Evolutionary conservation across 139 green algal species (phyloP).

Genomic region (Picochlorum sp.): DNA sequence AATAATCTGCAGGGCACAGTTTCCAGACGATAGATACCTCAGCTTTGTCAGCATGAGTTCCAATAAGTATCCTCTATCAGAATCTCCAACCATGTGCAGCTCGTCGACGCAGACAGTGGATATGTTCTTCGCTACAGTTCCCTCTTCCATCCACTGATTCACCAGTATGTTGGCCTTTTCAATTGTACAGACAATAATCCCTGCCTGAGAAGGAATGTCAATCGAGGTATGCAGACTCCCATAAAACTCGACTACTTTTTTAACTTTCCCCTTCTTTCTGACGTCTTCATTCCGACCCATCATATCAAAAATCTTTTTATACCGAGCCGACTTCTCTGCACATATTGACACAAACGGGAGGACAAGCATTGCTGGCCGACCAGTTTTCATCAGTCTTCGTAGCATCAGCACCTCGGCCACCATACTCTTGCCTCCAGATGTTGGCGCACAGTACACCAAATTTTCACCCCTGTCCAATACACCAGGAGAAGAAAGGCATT

Average conservation of each 20-base stretch:
- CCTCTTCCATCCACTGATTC: conserved; percentile 35
- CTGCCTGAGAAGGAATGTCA: conserved; percentile 13
- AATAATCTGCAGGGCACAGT: conserved; percentile 73
- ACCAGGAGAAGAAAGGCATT: conserved; percentile 41
- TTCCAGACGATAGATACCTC: conserved; percentile 38
- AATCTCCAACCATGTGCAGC: conserved; percentile 70
- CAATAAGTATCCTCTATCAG: conserved; percentile 80
- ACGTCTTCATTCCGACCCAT: neutral
- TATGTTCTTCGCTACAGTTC: conserved; percentile 29
- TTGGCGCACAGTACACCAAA: conserved; percentile 83
- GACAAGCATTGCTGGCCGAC: conserved; percentile 31
- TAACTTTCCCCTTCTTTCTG: conserved; percentile 16
- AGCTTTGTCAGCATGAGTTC: conserved; percentile 98
- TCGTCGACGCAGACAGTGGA: conserved; percentile 64
- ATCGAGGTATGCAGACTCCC: conserved; percentile 7
- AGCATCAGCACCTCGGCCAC: conserved; percentile 82
- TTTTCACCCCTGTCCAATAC: conserved; percentile 42
- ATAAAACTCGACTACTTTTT: conserved; percentile 25
- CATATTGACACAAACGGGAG: conserved; percentile 60
- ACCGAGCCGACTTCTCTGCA: conserved; percentile 48
- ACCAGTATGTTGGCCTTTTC: conserved; percentile 77
- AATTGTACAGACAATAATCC: conserved; percentile 73
- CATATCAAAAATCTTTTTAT: conserved; percentile 14
- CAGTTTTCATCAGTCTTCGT: conserved; percentile 34
- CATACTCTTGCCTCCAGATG: conserved; percentile 75